Evolutionary conservation across 1,284 basidiomycete genomes (phyloP).

Genomic region (Salmacisia buchloeana): DNA sequence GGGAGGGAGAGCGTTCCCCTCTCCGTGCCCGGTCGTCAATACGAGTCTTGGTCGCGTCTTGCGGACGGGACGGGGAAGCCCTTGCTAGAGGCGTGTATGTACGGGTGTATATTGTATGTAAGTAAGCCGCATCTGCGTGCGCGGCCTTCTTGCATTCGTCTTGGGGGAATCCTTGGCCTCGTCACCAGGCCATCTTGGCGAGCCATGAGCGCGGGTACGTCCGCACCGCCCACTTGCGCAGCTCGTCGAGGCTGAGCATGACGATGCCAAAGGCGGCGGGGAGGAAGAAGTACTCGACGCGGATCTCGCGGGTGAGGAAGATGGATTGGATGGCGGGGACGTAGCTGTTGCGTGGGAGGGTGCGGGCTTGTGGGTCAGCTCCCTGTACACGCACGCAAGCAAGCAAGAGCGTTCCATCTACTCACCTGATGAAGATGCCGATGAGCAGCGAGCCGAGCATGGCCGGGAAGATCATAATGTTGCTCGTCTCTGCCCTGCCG

Average conservation of each 20-base stretch:
- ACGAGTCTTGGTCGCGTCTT: too few relatives aligned
- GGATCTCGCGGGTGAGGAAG: constrained; percentile 59
- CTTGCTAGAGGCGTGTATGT: too few relatives aligned
- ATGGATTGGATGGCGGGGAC: constrained; percentile 54
- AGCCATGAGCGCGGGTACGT: constrained; percentile 37
- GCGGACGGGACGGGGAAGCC: too few relatives aligned
- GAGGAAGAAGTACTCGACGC: constrained; percentile 57
- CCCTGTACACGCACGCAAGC: neutral
- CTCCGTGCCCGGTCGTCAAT: too few relatives aligned
- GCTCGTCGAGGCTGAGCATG: constrained; percentile 50
- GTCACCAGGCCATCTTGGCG: constrained; percentile 48
- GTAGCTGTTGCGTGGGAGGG: constrained; percentile 40
- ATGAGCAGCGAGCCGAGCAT: constrained; percentile 25
- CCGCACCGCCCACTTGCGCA: constrained; percentile 41
- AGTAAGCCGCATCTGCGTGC: too few relatives aligned
- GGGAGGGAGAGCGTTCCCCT: too few relatives aligned
- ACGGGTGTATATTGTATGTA: too few relatives aligned
- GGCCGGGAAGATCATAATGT: constrained; percentile 29
- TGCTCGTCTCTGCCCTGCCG: constrained; percentile 20
- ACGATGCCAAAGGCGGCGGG: constrained; percentile 53
- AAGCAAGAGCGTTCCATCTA: neutral
- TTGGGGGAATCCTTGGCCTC: too few relatives aligned
- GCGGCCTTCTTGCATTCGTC: too few relatives aligned
- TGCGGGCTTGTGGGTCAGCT: neutral
- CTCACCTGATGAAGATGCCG: constrained; percentile 30